Evolutionary conservation across 2,329 filamentous ascomycete genomes (phyloP).

Genomic region (Tympanopsis confertula): DNA sequence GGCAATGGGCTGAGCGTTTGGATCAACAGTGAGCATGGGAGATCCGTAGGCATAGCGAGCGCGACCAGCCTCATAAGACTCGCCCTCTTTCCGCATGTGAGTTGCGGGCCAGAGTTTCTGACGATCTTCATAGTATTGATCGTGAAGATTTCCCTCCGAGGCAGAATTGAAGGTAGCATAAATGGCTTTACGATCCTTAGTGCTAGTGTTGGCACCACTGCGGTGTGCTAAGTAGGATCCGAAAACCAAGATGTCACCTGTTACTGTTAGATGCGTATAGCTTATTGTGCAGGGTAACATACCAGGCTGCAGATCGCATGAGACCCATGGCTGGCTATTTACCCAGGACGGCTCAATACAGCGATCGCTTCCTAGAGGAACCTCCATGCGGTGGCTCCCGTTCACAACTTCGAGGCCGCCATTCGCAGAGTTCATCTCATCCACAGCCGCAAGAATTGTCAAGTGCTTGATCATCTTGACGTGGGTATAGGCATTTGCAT

Average conservation of each 20-base stretch:
- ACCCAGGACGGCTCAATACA: conserved; percentile 22
- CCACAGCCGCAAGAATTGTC: conserved; percentile 24
- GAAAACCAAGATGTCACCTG: conserved; percentile 22
- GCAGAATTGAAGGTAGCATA: conserved; percentile 28
- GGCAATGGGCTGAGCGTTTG: too few species aligned
- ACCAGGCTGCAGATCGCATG: conserved; percentile 20
- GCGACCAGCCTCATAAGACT: conserved; percentile 19
- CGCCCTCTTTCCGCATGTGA: conserved; percentile 20
- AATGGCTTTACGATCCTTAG: conserved; percentile 20
- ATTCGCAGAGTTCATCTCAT: conserved; percentile 19
- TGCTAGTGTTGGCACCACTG: conserved; percentile 19
- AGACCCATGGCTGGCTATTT: conserved; percentile 16
- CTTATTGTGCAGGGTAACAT: conserved; percentile 4
- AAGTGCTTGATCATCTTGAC: conserved; percentile 26
- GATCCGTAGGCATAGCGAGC: conserved; percentile 21
- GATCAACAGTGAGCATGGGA: conserved; percentile 23
- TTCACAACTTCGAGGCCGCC: conserved; percentile 25
- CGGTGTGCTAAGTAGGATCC: conserved; percentile 25
- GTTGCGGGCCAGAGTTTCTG: conserved; percentile 25
- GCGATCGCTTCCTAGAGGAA: conserved; percentile 19
- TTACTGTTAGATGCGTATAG: background rate
- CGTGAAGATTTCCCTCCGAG: conserved; percentile 25
- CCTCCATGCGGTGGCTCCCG: conserved; percentile 20
- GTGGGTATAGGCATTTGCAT: conserved; percentile 26
- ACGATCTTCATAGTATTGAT: conserved; percentile 26